phyloP scores from a whole-genome alignment of 2,329 filamentous ascomycete genomes.

The Intubia oerlemansii region DNA sequence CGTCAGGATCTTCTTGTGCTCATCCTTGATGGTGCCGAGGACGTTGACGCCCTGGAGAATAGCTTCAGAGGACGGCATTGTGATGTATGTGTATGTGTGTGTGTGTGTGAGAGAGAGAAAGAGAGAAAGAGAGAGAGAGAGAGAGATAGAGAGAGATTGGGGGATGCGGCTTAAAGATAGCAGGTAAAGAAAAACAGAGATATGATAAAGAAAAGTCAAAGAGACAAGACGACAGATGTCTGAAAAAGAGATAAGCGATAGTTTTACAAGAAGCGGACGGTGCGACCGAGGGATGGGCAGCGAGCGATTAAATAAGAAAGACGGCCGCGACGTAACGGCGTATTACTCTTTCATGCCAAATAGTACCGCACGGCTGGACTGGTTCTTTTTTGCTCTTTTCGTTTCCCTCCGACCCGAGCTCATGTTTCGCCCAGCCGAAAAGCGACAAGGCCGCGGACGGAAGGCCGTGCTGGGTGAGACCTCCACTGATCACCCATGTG shows the following conservation, averaged over 20 bases:
- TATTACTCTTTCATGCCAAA: too few species aligned
- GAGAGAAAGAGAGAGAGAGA: not conserved
- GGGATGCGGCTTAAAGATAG: too few species aligned
- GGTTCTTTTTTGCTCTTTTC: not conserved
- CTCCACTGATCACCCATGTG: not conserved
- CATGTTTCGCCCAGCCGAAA: not conserved
- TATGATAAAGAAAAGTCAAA: too few species aligned
- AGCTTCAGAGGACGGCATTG: constrained; percentile 48
- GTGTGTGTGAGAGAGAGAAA: not conserved
- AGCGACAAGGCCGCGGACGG: not conserved
- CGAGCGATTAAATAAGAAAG: too few species aligned
- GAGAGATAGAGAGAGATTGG: too few species aligned
- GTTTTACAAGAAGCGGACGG: too few species aligned
- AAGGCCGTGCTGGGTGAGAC: not conserved
- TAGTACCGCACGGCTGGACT: constrained; percentile 1
- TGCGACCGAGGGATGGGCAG: too few species aligned
- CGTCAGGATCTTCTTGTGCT: constrained; percentile 76
- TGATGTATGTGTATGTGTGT: constrained; percentile 7
- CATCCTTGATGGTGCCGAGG: constrained; percentile 55
- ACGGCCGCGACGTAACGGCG: too few species aligned
- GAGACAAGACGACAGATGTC: too few species aligned
- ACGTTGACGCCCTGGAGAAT: constrained; percentile 79
- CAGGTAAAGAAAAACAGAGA: too few species aligned
- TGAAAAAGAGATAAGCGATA: too few species aligned
- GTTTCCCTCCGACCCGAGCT: not conserved